Evolutionary conservation across 768 basidiomycete species (phyloP).

Genomic region (Rhizopogon vesiculosus): DNA sequence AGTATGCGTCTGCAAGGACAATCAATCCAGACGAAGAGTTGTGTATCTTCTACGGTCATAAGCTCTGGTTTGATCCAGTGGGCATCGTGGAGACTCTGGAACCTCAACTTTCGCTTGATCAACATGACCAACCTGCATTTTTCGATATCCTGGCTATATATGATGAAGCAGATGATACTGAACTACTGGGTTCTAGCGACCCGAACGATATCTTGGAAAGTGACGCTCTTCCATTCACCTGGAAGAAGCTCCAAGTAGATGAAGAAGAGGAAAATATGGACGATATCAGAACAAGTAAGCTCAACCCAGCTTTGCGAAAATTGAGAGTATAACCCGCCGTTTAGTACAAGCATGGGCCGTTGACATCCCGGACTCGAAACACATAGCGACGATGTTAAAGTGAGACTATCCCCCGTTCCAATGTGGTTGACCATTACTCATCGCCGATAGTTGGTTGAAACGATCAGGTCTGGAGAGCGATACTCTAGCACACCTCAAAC

Average conservation of each 20-base stretch:
- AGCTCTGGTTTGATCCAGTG: slow-evolving; percentile 58
- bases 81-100: slow-evolving; percentile 9
- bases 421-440: background rate
- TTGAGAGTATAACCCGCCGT: background rate
- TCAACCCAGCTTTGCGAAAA: background rate
- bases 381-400: slow-evolving; percentile 62
- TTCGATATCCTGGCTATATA: background rate
- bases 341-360: slow-evolving; percentile 75
- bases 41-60: slow-evolving; percentile 72
- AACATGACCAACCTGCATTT: background rate
- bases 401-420: slow-evolving; percentile 20
- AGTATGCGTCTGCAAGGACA: slow-evolving; percentile 50
- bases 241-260: slow-evolving; percentile 53
- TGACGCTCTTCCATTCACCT: slow-evolving; percentile 60
- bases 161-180: background rate
- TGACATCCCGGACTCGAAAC: slow-evolving; percentile 58
- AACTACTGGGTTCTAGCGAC: slow-evolving; percentile 26
- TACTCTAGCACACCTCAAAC: slow-evolving; percentile 70
- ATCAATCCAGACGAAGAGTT: slow-evolving; percentile 66
- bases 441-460: slow-evolving; percentile 59
- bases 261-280: slow-evolving; percentile 56
- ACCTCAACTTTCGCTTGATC: background rate
- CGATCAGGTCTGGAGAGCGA: slow-evolving; percentile 54
- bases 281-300: slow-evolving; percentile 38
- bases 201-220: slow-evolving; percentile 48